Evolutionary conservation across 2,329 filamentous ascomycete genomes (phyloP), one percentile per base, ranked within the genome.

Genomic region (Septoria petroselini): DNA sequence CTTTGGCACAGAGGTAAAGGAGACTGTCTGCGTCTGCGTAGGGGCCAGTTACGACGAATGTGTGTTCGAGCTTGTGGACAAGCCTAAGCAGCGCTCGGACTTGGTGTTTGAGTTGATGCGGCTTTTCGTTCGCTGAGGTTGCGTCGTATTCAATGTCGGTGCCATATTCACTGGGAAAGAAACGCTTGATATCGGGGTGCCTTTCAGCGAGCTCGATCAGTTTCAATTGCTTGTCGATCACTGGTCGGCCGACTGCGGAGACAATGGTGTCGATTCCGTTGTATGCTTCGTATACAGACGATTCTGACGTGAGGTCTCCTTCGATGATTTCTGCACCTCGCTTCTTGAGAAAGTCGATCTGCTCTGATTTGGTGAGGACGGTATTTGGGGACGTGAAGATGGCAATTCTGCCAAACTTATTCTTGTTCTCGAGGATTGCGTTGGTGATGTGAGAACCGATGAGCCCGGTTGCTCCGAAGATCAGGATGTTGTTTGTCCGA

Each of bases 21-120:
- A 46, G 44, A 7, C 42, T 30, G 7, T 63, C 57, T 2, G 58
- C 61, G 53, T 86, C 84, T 23, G 78, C 77, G 57, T 84, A 88
- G 0, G 84, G 84, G 0, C 84, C 84, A 0, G 84, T 86, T 3
- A 88, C 84, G 0, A 88, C 70, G 62, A 83, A 87, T 0, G 84
- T 86, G 48, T 83, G 75, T 41, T 80, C 73, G 19, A 88, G 63
- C 6, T 74, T 68, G 57, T 74, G 73, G 11, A 78, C 61, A 29
- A 77, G 76, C 39, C 75, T 73, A 25, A 86, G 73, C 23, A 77
- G 77, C 48, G 76, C 78, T 51, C 85, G 76, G n/a, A 88, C 81
- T 60, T 81, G 79, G 45, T 88, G 74, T 66, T 88, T 88, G 48
- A 75, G 68, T 68, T 88, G 84, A 62, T 88, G 85, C 2, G 85